These are phyloP conservation scores for Lachancea lanzarotensis DNA, from an alignment of 805 yeast species.

Conservation along the genomic window DNA sequence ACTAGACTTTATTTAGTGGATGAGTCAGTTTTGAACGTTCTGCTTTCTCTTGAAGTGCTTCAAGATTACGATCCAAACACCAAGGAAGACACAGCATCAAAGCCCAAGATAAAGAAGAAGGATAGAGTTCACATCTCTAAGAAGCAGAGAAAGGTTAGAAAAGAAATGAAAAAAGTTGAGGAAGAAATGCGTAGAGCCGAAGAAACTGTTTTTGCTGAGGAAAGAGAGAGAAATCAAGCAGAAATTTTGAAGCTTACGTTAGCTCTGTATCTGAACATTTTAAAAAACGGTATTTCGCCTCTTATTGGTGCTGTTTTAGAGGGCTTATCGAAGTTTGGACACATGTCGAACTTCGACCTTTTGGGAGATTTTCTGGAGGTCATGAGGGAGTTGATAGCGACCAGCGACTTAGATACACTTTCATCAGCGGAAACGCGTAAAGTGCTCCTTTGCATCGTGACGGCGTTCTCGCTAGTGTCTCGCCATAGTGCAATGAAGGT, in stretches of 20 bases:
- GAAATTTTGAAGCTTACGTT: conserved; percentile 71
- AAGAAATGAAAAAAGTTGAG: conserved; percentile 81
- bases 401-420: conserved; percentile 41
- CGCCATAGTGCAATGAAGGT: conserved; percentile 69
- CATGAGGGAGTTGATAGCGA: conserved; percentile 68
- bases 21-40: conserved; percentile 68
- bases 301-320: conserved; percentile 84
- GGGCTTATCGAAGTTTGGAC: conserved; percentile 86
- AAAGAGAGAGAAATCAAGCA: conserved; percentile 78
- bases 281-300: conserved; percentile 54
- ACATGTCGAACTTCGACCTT: conserved; percentile 85
- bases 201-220: conserved; percentile 77
- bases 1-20: conserved; percentile 74
- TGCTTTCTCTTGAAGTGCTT: conserved; percentile 60
- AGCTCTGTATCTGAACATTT: conserved; percentile 67
- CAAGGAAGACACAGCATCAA: conserved; percentile 38
- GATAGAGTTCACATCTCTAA: conserved; percentile 90
- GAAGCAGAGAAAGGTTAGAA: conserved; percentile 78
- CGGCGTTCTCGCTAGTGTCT: conserved; percentile 79
- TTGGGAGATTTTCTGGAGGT: conserved; percentile 91
- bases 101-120: conserved; percentile 62
- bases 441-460: conserved; percentile 72
- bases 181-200: conserved; percentile 86
- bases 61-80: conserved; percentile 68
- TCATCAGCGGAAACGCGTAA: conserved; percentile 56